Evolutionary conservation across 306 rosid genomes (phyloP), one percentile per base, ranked within the genome.

Genomic region (Vigna nakashimae): DNA sequence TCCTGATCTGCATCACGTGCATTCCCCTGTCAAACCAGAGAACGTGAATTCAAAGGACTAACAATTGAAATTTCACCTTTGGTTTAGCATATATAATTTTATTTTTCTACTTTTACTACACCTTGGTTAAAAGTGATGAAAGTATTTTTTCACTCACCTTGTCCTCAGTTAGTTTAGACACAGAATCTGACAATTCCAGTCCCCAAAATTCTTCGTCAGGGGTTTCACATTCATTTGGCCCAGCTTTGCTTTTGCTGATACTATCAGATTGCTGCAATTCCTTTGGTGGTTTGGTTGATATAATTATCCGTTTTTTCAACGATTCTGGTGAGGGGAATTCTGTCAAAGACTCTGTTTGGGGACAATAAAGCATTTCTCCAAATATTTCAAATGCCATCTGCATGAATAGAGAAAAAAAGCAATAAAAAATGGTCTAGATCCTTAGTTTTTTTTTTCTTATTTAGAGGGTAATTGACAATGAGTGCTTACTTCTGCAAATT

Each of bases 261-360:
- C 26, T 53, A 76, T 76, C 76, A 26, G 85, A 68, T 63, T 42
- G 79, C 13, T 16, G 82, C 78, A 40, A 59, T 66, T 90, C 92
- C 85, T 90, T 90, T 74, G 98, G 98, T 45, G 97, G 94, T 81
- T 92, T 94, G 43, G 98, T 92, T 38, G 98, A 94, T 74, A 94
- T 89, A 28, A 92, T 69, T 69, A 94, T 71, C 55, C 79, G 78
- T 52, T 82, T 59, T 85, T 86, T 90, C 71, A 94, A 74, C 17
- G 90, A 88, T 75, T 88, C 92, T 9, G 97, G 97, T 28, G 98
- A 89, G 10, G 94, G 96, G 73, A 94, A 90, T 82, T 92, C 98
- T 71, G 85, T 81, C 71, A 84, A 74, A 82, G 59, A 58, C 34
- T 80, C 90, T 76, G 59, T 74, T 34, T 79, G 45, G 9, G 92